phyloP scores from a whole-genome alignment of 106 monocot species.

The Dioscorea dumetorum region DNA sequence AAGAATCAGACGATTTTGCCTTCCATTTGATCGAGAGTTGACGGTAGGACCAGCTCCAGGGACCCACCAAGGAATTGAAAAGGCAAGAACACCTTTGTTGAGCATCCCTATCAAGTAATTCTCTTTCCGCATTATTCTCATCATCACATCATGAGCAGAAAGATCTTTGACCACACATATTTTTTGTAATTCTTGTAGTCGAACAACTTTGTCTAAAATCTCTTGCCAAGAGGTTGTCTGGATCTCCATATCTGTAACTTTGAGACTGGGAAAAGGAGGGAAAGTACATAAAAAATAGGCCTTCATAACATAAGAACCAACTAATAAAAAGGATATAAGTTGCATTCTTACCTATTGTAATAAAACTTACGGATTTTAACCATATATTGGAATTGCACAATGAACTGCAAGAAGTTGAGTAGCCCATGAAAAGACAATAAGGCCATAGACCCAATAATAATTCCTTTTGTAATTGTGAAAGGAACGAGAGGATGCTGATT shows the following conservation, averaged over 20 bases:
- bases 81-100: slow-evolving; percentile 88
- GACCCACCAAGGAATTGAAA: slow-evolving; percentile 71
- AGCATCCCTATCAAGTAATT: slow-evolving; percentile 98
- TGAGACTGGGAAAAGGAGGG: slow-evolving; percentile 44
- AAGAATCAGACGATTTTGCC: slow-evolving; percentile 68
- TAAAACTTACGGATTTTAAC: slow-evolving; percentile 70
- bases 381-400: slow-evolving; percentile 77
- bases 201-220: slow-evolving; percentile 81
- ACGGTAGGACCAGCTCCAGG: slow-evolving; percentile 87
- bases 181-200: slow-evolving; percentile 58
- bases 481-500: slow-evolving; percentile 83
- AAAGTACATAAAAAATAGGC: slow-evolving; percentile 4
- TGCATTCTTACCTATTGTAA: slow-evolving; percentile 45
- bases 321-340: not conserved
- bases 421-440: slow-evolving; percentile 69
- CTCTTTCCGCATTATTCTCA: slow-evolving; percentile 98
- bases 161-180: slow-evolving; percentile 95
- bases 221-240: slow-evolving; percentile 79
- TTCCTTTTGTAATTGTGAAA: slow-evolving; percentile 71
- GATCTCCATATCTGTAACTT: slow-evolving; percentile 82
- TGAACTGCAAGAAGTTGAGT: slow-evolving; percentile 87
- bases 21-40: slow-evolving; percentile 30
- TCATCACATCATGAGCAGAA: slow-evolving; percentile 84
- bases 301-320: not conserved
- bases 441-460: slow-evolving; percentile 76